Base-by-base conservation (phyloP, 768 basidiomycete genomes). In the Tylopilus vinaceipallidus region DNA sequence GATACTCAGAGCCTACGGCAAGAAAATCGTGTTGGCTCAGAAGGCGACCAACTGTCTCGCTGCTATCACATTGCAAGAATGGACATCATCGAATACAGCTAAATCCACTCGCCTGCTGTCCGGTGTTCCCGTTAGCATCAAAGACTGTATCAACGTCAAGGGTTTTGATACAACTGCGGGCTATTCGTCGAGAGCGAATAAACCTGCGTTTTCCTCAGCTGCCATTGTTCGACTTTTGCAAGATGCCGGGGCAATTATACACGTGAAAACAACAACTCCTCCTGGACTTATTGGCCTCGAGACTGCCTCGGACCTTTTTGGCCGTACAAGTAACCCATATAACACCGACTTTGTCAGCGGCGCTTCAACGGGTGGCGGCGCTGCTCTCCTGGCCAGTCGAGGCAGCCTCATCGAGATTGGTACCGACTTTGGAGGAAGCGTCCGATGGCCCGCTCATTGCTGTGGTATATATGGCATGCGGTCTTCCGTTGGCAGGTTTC, bases 281-380 rank as follows among this genome's bases (percentile, higher is more conserved):
- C 73, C 75, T 1, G 72, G 72, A 16, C 63, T 74, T 4, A 20
- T 77, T 33, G 66, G 65, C 16, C 62, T 74, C 42, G 75, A 78
- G 45, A 71, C 70, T 0, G 50, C 58, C 39, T 77, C 76, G 37
- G 72, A 77, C 52, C 55, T 78, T 3, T 79, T 72, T 49, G 79
- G 78, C 10, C 65, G 63, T 27, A 78, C 78, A 5, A 64, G 62
- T 13, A 80, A 81, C 57, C 79, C 79, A 0, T 73, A 75, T 60
- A 76, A 77, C 48, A 50, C 63, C 5, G 65, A 68, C 7, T 72
- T 68, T 45, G 63, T 58, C 1, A 69, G 71, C 11, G 79, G 79
- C 5, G 79, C 75, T 22, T 80, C 78, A 0, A 76, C 76, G 0
- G 79, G 79, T 23, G 79, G 79, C 6, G 80, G 79, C 19, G 73